Conservation (phyloP, 1,139 yeast species). For the Yamadazyma siamensis region DNA sequence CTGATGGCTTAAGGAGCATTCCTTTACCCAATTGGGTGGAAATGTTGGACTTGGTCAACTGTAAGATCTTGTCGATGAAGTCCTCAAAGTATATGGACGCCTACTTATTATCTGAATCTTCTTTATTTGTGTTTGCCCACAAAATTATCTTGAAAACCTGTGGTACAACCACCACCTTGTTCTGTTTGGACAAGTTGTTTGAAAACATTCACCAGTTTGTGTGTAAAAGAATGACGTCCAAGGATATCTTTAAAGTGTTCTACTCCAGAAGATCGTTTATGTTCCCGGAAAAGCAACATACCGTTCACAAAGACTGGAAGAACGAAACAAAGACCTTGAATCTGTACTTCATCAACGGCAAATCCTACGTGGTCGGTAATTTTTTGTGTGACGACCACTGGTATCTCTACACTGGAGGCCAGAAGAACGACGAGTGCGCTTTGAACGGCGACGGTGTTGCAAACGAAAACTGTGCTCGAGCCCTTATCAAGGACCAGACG, state of each 20-base stretch:
- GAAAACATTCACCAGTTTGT: slow-evolving; percentile 27
- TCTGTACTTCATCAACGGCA: slow-evolving; percentile 57
- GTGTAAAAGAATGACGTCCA: slow-evolving; percentile 16
- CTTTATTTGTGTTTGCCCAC: slow-evolving; percentile 85
- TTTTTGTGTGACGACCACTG: slow-evolving; percentile 76
- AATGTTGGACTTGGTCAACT: slow-evolving; percentile 76
- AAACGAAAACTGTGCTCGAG: no score
- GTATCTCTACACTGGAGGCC: slow-evolving; percentile 76
- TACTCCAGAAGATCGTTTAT: slow-evolving; percentile 89
- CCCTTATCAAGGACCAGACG: slow-evolving; percentile 66
- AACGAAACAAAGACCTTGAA: slow-evolving; percentile 73
- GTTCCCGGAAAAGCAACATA: slow-evolving; percentile 85
- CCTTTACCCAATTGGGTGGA: slow-evolving; percentile 67
- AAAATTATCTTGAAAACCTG: slow-evolving; percentile 88
- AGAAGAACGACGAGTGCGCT: slow-evolving; percentile 10
- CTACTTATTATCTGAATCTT: slow-evolving; percentile 83
- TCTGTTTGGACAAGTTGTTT: slow-evolving; percentile 67
- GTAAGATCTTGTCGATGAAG: slow-evolving; percentile 83
- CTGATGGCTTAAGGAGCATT: slow-evolving; percentile 59
- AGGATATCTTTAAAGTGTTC: slow-evolving; percentile 62
- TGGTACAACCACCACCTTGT: slow-evolving; percentile 90
- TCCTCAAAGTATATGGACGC: slow-evolving; percentile 71
- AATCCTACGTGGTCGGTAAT: slow-evolving; percentile 80
- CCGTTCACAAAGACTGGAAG: slow-evolving; percentile 83
- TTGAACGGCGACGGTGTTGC: slow-evolving; percentile 1